Evolutionary conservation across 257 asterid species (phyloP).

Genomic region (Prunella vulgaris): DNA sequence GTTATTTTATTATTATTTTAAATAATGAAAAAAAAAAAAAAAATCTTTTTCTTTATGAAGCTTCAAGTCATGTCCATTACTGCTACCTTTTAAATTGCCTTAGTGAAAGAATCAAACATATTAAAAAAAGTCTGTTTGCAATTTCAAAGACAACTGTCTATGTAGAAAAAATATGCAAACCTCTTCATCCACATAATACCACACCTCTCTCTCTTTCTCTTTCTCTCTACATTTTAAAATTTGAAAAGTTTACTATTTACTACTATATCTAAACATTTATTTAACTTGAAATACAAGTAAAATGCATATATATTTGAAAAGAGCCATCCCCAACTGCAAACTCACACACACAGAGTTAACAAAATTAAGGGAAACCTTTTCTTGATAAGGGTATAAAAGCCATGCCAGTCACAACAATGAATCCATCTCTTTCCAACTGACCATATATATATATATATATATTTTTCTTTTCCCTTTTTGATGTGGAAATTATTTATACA

Average conservation of each 20-base stretch:
- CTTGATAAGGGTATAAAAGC: slow-evolving; percentile 60
- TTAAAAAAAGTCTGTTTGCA: slow-evolving; percentile 39
- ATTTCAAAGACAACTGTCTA: slow-evolving; percentile 74
- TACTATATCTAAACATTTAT: neutral
- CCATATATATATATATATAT: too few species aligned
- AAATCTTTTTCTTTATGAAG: too few species aligned
- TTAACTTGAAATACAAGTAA: slow-evolving; percentile 32
- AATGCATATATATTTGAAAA: slow-evolving; percentile 27
- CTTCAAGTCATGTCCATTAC: slow-evolving; percentile 24
- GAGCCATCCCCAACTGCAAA: slow-evolving; percentile 19
- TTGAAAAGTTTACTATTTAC: neutral
- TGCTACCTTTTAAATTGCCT: slow-evolving; percentile 18
- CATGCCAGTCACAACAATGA: slow-evolving; percentile 33
- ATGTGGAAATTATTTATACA: slow-evolving; percentile 18
- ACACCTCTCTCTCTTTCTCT: neutral
- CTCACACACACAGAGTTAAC: slow-evolving; percentile 22
- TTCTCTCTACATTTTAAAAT: neutral
- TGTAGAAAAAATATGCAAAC: slow-evolving; percentile 48
- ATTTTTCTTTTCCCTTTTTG: neutral
- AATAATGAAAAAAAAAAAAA: too few species aligned
- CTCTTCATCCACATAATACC: slow-evolving; percentile 30
- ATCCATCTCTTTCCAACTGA: slow-evolving; percentile 36
- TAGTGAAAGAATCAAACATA: slow-evolving; percentile 47
- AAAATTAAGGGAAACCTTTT: slow-evolving; percentile 23
- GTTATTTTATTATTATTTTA: too few species aligned